A percentile compares a stretch with the other conserved stretches of the same genome.
These are phyloP conservation scores for Athelia sp. DNA, from an alignment of 1,284 basidiomycete species.

Conservation along the genomic window DNA sequence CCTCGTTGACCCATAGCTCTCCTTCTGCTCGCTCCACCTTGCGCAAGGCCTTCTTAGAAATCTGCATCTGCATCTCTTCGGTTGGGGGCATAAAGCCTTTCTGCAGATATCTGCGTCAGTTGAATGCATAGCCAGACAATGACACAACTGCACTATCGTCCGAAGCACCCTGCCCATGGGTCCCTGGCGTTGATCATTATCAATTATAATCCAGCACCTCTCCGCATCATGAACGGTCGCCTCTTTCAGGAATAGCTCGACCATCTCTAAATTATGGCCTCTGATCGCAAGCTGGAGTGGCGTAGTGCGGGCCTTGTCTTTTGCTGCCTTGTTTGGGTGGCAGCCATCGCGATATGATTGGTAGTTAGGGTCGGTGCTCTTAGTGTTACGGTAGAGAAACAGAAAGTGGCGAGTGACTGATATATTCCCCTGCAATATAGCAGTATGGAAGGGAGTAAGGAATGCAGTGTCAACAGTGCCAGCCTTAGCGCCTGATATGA, in stretches of 20 bases:
- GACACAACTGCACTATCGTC: too few species aligned
- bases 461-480: slow-evolving; percentile 22
- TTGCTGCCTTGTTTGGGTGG: slow-evolving; percentile 28
- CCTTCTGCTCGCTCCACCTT: slow-evolving; percentile 16
- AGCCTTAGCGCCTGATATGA: slow-evolving; percentile 23
- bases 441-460: slow-evolving; percentile 29
- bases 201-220: slow-evolving; percentile 28
- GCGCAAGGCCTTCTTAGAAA: slow-evolving; percentile 23
- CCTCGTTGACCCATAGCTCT: slow-evolving; percentile 9
- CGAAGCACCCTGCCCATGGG: too few species aligned
- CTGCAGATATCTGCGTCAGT: slow-evolving; percentile 12
- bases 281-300: slow-evolving; percentile 31
- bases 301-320: slow-evolving; percentile 25
- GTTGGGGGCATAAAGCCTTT: slow-evolving; percentile 28
- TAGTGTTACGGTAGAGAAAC: slow-evolving; percentile 19
- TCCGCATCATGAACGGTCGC: slow-evolving; percentile 34
- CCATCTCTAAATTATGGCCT: slow-evolving; percentile 20
- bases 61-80: too few species aligned
- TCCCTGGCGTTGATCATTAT: too few species aligned
- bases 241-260: slow-evolving; percentile 28
- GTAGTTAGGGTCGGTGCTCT: neutral
- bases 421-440: slow-evolving; percentile 26
- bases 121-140: too few species aligned
- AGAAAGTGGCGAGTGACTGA: slow-evolving; percentile 26
- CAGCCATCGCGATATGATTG: slow-evolving; percentile 18